Evolutionary conservation across 179 eudicot genomes (phyloP).

Genomic region (Gypsophila paniculata): DNA sequence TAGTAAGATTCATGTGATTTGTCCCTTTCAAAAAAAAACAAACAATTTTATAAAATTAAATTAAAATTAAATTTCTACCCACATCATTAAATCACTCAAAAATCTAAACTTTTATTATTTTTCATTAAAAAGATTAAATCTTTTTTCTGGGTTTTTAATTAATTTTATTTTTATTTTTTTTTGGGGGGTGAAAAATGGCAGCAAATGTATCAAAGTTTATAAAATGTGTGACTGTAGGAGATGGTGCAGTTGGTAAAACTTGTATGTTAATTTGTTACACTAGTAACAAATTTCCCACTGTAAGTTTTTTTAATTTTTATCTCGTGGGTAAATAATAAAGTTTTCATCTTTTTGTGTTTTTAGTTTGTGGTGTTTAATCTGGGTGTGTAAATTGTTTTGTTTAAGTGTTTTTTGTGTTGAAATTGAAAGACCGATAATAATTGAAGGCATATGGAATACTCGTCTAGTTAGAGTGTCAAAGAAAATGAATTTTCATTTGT

Average conservation of each 20-base stretch:
- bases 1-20: conserved; percentile 58
- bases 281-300: conserved; percentile 87
- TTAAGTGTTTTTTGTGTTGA: background rate
- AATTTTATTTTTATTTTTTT: too few relatives aligned
- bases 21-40: conserved; percentile 12
- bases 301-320: conserved; percentile 29
- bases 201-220: conserved; percentile 70
- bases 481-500: too few relatives aligned
- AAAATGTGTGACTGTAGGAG: conserved; percentile 87
- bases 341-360: background rate
- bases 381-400: background rate
- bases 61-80: conserved; percentile 14
- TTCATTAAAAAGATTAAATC: too few relatives aligned
- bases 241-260: conserved; percentile 87
- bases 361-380: conserved; percentile 15
- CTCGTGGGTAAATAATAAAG: conserved; percentile 20
- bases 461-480: too few relatives aligned
- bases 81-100: conserved; percentile 18
- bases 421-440: too few relatives aligned
- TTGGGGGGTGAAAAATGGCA: conserved; percentile 39
- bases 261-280: conserved; percentile 86
- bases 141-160: too few relatives aligned
- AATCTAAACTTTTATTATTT: background rate
- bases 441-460: too few relatives aligned
- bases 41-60: background rate